Evolutionary conservation across 2,329 filamentous ascomycete species (phyloP).

Genomic region (Coleophoma eucalyptorum): DNA sequence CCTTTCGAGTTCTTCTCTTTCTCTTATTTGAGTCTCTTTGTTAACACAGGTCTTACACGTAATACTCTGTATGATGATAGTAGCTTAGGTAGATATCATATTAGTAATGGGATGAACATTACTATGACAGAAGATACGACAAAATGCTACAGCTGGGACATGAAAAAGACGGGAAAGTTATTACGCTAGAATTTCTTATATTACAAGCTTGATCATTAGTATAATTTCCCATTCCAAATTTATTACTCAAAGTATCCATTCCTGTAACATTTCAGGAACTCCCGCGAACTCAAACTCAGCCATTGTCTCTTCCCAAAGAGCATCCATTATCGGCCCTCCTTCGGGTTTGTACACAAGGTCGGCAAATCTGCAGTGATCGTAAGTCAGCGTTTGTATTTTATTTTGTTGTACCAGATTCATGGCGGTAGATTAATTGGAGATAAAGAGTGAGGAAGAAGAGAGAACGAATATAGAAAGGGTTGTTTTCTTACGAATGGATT

Average conservation of each 20-base stretch:
- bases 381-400: not conserved
- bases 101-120: no score
- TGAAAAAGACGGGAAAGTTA: no score
- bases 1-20: no score
- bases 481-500: slow-evolving; percentile 1
- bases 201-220: no score
- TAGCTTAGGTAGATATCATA: no score
- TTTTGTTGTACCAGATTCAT: not conserved
- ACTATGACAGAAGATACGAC: no score
- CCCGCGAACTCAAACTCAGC: slow-evolving; percentile 18
- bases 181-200: no score
- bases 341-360: slow-evolving; percentile 14
- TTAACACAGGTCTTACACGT: no score
- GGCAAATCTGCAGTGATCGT: slow-evolving; percentile 11
- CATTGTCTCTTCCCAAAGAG: slow-evolving; percentile 22
- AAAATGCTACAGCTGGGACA: no score
- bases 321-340: slow-evolving; percentile 8
- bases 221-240: not conserved
- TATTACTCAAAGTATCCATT: not conserved
- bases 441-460: not conserved
- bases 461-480: not conserved
- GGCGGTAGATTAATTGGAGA: not conserved
- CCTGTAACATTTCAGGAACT: not conserved
- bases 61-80: no score
- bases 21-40: no score